Conservation (phyloP, 352 stramenopile species). For the Pythium coloratum region DNA sequence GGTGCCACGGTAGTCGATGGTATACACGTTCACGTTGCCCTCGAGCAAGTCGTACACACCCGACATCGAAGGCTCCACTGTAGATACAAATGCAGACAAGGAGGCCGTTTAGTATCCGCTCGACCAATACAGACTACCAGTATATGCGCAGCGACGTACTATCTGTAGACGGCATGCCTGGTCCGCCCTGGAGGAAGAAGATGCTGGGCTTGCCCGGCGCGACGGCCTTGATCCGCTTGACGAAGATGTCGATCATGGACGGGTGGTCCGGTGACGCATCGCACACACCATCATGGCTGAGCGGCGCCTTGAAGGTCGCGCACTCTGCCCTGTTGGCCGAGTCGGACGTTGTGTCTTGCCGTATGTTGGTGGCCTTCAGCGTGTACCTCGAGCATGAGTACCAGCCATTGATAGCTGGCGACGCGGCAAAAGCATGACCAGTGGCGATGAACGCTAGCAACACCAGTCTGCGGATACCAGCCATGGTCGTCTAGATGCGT, state of each 20-base stretch:
- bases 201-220: slow-evolving; percentile 2
- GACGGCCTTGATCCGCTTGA: slow-evolving; percentile 32
- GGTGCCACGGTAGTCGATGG: slow-evolving; percentile 48
- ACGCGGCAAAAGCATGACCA: too few relatives aligned
- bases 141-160: slow-evolving; percentile 2
- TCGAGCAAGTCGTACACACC: slow-evolving; percentile 30
- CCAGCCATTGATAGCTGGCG: too few relatives aligned
- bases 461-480: too few relatives aligned
- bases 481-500: too few relatives aligned
- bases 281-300: slow-evolving; percentile 43
- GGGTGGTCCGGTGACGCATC: slow-evolving; percentile 6
- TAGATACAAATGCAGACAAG: neutral
- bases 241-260: slow-evolving; percentile 37
- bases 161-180: slow-evolving; percentile 1
- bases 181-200: slow-evolving; percentile 11
- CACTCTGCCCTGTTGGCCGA: slow-evolving; percentile 28
- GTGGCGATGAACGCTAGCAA: too few relatives aligned
- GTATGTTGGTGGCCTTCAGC: too few relatives aligned
- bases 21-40: slow-evolving; percentile 42
- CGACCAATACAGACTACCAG: neutral
- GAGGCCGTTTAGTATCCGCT: neutral
- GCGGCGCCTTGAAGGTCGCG: slow-evolving; percentile 30
- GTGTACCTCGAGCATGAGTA: too few relatives aligned
- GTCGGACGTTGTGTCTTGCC: too few relatives aligned
- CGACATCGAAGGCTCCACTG: slow-evolving; percentile 27